Conservation (phyloP, 1,284 basidiomycete genomes). For the Fistulinella cinereoalba region DNA sequence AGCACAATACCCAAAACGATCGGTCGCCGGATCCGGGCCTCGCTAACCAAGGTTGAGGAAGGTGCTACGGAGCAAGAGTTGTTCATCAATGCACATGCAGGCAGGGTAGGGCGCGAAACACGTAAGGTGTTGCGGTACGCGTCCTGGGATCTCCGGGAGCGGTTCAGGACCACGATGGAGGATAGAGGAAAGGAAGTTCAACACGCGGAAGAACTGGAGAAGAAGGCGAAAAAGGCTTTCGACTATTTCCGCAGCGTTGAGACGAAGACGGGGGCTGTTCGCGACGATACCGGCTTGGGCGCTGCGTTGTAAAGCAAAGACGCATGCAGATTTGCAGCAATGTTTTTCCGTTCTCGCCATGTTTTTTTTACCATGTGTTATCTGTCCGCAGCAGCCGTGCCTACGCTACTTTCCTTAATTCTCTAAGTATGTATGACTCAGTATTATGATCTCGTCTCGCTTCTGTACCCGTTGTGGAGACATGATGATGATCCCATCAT, state of each 20-base stretch:
- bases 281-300: conserved; percentile 37
- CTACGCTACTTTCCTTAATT: conserved; percentile 9
- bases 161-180: conserved; percentile 81
- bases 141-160: conserved; percentile 88
- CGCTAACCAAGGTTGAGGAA: conserved; percentile 47
- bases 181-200: conserved; percentile 75
- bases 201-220: conserved; percentile 73
- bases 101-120: conserved; percentile 80
- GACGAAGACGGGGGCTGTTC: conserved; percentile 55
- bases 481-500: no score
- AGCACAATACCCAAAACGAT: conserved; percentile 89
- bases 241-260: conserved; percentile 68
- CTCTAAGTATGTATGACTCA: conserved; percentile 7
- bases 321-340: not conserved
- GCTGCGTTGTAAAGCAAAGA: conserved; percentile 15
- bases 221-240: conserved; percentile 67
- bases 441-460: conserved; percentile 16
- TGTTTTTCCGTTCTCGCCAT: not conserved
- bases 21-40: conserved; percentile 71
- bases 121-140: conserved; percentile 92
- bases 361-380: conserved; percentile 8
- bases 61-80: conserved; percentile 42
- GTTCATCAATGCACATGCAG: conserved; percentile 72
- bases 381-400: not conserved
- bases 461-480: no score